Evolutionary conservation across 257 asterid genomes (phyloP), one percentile per base, ranked within the genome.

Genomic region (Hygrophila difformis): DNA sequence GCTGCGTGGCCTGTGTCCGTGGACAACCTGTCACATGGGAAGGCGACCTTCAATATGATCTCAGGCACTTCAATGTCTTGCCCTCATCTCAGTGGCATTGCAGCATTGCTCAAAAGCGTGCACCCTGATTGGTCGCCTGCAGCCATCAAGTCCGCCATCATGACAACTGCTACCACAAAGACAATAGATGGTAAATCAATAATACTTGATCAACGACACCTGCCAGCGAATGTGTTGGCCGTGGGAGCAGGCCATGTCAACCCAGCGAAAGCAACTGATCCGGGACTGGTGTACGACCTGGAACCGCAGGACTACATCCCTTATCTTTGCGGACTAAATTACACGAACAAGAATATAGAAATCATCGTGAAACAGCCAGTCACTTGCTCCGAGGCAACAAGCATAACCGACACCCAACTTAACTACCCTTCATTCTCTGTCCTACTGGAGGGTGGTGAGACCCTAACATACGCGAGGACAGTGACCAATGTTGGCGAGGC

Each of bases 101-200:
- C 76, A 0, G 83, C 83, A 1, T 18, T 75, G 56, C 55, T 75
- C 43, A 75, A 71, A 53, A 67, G 71, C 20, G 48, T 64, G 0
- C 83, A 75, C 56, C 79, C 74, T 0, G 69, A 59, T 4, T 75
- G 79, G 83, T 75, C 79, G 8, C 83, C 83, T 0, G 79, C 79
- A 0, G 79, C 79, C 0, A 64, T 74, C 44, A 74, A 70, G 45
- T 74, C 82, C 1, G 79, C 83, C 7, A 71, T 75, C 45, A 71
- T 75, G 74, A 75, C 83, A 0, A 50, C 44, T 6, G 79, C 76
- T 0, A 34, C 56, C 6, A 73, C 44, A 12, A 1, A 18, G 0
- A 65, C 35, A 38, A 55, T 43, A 1, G 44, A 13, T 7, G 50
- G 51, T 1, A 15, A 14, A 0, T 29, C 58, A 6, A 24, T 3